These are phyloP conservation scores for Lachnellula suecica DNA, from an alignment of 2,329 filamentous ascomycete species.

Conservation along the genomic window DNA sequence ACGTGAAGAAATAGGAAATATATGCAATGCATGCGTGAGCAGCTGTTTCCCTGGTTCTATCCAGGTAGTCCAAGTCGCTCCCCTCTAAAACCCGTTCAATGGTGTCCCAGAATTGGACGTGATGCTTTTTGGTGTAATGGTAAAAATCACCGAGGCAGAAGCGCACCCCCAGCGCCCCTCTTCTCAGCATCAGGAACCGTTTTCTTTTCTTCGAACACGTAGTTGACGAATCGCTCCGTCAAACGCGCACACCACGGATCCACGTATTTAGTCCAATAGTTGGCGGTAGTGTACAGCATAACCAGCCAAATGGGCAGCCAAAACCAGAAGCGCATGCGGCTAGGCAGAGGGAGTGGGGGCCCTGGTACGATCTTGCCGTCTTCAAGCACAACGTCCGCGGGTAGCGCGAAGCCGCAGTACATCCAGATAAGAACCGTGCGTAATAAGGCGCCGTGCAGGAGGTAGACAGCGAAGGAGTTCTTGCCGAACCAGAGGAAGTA, in stretches of 20 bases:
- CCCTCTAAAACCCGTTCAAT: background rate
- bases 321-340: constrained; percentile 40
- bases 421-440: constrained; percentile 60
- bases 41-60: background rate
- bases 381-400: constrained; percentile 26
- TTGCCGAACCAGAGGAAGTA: constrained; percentile 61
- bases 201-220: constrained; percentile 25
- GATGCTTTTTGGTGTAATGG: no score
- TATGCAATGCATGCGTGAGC: background rate
- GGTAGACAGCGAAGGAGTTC: constrained; percentile 64
- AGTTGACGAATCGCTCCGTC: constrained; percentile 38
- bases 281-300: constrained; percentile 45
- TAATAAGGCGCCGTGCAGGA: constrained; percentile 61
- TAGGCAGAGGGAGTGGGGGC: no score
- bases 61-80: background rate
- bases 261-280: constrained; percentile 52
- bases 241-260: constrained; percentile 49
- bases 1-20: no score
- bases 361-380: constrained; percentile 36
- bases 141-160: constrained; percentile 23
- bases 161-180: no score
- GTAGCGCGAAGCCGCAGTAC: constrained; percentile 48
- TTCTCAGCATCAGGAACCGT: constrained; percentile 15
- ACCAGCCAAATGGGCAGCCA: constrained; percentile 46
- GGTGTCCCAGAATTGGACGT: no score